phyloP scores from a whole-genome alignment of 345 rosid species.

The Ceriops zippeliana region DNA sequence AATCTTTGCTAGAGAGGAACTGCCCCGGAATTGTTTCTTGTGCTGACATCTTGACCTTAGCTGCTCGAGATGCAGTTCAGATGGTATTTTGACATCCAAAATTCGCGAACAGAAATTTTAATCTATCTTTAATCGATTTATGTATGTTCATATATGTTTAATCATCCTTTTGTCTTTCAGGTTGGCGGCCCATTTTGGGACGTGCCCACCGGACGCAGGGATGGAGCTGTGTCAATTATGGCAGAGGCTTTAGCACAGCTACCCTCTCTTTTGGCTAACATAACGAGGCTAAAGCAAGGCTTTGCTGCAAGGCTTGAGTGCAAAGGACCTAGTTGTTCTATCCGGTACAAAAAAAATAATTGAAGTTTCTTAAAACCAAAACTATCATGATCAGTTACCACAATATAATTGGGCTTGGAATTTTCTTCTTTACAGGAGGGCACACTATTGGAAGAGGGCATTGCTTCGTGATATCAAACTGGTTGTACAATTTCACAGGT shows the following conservation, averaged over 20 bases:
- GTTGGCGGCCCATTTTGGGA: conserved; percentile 55
- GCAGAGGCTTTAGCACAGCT: conserved; percentile 27
- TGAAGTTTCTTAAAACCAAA: neutral
- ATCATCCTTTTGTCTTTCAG: conserved; percentile 22
- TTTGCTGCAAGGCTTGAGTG: conserved; percentile 42
- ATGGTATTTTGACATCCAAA: conserved; percentile 20
- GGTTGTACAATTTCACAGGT: conserved; percentile 59
- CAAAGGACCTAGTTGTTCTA: conserved; percentile 50
- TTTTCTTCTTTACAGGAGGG: conserved; percentile 27
- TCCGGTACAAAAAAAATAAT: conserved; percentile 32
- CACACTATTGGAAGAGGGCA: conserved; percentile 61
- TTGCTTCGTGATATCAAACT: conserved; percentile 29
- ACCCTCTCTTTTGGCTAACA: conserved; percentile 40
- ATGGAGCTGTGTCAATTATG: conserved; percentile 45
- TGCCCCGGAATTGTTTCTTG: conserved; percentile 40
- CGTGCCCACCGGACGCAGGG: conserved; percentile 58
- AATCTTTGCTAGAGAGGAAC: conserved; percentile 29
- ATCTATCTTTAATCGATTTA: neutral
- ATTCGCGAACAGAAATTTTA: neutral
- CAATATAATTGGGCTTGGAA: neutral
- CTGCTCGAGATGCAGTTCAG: conserved; percentile 36
- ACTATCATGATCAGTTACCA: neutral
- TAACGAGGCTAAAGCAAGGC: conserved; percentile 26
- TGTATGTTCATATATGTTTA: neutral
- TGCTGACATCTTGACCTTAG: conserved; percentile 31